Evolutionary conservation across 768 basidiomycete species (phyloP), one percentile per base, ranked within the genome.

Genomic region (Hortiboletus flavorubellus): DNA sequence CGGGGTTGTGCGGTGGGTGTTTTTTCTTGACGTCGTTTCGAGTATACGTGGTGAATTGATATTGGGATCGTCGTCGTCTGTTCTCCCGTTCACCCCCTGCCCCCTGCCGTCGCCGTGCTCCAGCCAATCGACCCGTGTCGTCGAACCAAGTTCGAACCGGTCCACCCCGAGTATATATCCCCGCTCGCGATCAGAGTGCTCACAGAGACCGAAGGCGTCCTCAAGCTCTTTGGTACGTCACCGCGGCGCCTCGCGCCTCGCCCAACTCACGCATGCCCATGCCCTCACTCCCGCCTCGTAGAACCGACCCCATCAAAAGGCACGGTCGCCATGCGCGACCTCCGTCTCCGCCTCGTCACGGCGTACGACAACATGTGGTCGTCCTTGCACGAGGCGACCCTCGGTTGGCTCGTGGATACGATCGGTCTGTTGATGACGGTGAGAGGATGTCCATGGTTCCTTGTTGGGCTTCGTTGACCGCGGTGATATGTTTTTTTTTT

Each of bases 301-400:
- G 69, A 70, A 51, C 70, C 70, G 29, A 64, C 63, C 0, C 69
- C 69, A 2, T 65, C 70, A 4, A 49, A 59, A 29, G 53, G 54
- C 1, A 65, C 64, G 12, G 12, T 59, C 14, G 51, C 56, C 21
- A 65, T 62, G 58, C 69, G 69, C 2, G 45, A 59, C 8, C 49
- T 65, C 8, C 64, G 69, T 9, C 57, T 72, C 11, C 55, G 40
- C 12, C 43, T 65, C 30, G 58, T 72, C 16, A 68, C 63, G 1
- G 56, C 60, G 18, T 61, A 42, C 31, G 59, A 68, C 8, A 56
- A 70, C 2, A 38, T 56, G 5, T 53, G 53, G 41, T 9, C 16
- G 14, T 29, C 21, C 4, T 3, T 68, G 1, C 56, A 65, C 33
- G 68, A 65, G 0, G 69, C 59, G 21, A 71, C 64, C n/a, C 56